Evolutionary conservation across 331 rosid species (phyloP).

Genomic region (Quercus lobata): DNA sequence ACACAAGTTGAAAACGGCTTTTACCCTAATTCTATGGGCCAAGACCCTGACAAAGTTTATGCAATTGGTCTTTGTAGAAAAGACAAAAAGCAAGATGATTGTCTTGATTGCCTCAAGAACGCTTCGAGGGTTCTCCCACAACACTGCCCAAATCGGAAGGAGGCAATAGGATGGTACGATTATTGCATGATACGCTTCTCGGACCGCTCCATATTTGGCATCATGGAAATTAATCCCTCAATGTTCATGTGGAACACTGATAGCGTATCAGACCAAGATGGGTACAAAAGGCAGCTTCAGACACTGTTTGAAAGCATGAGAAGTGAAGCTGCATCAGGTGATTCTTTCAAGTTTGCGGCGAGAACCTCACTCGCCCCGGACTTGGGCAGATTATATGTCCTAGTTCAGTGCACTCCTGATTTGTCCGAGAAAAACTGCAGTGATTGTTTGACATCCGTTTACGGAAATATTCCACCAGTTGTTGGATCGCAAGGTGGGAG

Average conservation of each 20-base stretch:
- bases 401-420: slow-evolving; percentile 29
- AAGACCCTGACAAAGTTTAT: slow-evolving; percentile 18
- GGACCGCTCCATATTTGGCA: slow-evolving; percentile 27
- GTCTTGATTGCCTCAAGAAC: slow-evolving; percentile 41
- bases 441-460: neutral
- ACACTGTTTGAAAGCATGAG: neutral
- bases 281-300: slow-evolving; percentile 11
- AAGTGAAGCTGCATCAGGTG: slow-evolving; percentile 23
- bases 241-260: neutral
- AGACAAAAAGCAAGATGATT: slow-evolving; percentile 12
- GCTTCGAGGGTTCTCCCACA: slow-evolving; percentile 16
- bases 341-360: slow-evolving; percentile 34
- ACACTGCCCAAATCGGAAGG: slow-evolving; percentile 36
- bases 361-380: neutral
- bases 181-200: slow-evolving; percentile 51
- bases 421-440: slow-evolving; percentile 10
- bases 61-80: slow-evolving; percentile 44
- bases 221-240: neutral
- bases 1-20: slow-evolving; percentile 28
- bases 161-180: slow-evolving; percentile 37
- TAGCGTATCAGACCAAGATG: slow-evolving; percentile 7
- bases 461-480: neutral
- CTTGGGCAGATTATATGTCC: slow-evolving; percentile 6
- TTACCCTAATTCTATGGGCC: slow-evolving; percentile 28
- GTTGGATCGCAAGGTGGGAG: slow-evolving; percentile 18